A percentile compares a stretch with the other conserved stretches of the same genome.
These are phyloP conservation scores for Cinnamomum micranthum DNA, from an alignment of 164 flowering plant genomes.

Conservation along the genomic window DNA sequence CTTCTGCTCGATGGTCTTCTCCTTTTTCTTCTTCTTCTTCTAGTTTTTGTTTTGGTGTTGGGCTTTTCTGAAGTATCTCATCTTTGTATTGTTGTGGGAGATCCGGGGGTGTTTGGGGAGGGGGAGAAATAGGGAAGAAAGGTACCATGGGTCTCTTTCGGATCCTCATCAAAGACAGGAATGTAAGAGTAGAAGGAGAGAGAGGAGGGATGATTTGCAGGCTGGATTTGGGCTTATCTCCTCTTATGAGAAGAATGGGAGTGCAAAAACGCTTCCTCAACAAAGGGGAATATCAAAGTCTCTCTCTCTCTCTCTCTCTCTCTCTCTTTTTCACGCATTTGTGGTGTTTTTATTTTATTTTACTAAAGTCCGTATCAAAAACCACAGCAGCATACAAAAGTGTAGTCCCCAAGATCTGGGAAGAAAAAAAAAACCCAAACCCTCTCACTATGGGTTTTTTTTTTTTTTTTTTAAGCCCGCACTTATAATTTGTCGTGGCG, in stretches of 20 bases:
- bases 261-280: background rate
- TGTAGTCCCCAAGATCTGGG: background rate
- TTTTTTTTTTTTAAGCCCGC: too few relatives aligned
- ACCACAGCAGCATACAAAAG: background rate
- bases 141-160: conserved; percentile 14
- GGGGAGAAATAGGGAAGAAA: background rate
- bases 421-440: too few relatives aligned
- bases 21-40: background rate
- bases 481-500: too few relatives aligned
- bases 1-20: background rate
- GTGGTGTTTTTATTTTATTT: conserved; percentile 2
- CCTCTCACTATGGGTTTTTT: too few relatives aligned
- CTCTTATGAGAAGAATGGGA: background rate
- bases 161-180: conserved; percentile 19
- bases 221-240: conserved; percentile 8
- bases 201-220: background rate
- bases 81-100: background rate
- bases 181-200: background rate
- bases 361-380: background rate
- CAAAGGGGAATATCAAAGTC: background rate
- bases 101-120: conserved; percentile 10
- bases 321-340: background rate
- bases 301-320: conserved; percentile 3
- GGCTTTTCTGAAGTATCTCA: too few relatives aligned
- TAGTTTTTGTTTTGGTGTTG: background rate